phyloP scores from a whole-genome alignment of 129 eudicot genomes.

The Flaveria robusta region DNA sequence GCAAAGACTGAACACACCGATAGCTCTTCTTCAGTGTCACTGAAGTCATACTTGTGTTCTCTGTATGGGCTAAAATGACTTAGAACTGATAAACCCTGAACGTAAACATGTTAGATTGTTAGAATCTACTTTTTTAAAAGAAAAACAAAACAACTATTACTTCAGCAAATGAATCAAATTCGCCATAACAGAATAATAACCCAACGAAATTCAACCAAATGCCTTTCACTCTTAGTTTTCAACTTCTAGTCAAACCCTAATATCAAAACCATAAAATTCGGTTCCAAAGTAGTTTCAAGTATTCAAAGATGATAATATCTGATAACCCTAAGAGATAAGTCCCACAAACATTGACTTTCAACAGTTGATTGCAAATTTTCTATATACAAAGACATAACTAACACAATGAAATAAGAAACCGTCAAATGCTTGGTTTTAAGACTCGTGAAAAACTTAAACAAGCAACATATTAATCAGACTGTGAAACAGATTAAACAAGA shows the following conservation, averaged over 20 bases:
- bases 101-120: background rate
- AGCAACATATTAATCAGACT: too few species aligned
- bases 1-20: slow-evolving; percentile 52
- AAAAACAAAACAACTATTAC: background rate
- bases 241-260: background rate
- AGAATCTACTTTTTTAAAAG: background rate
- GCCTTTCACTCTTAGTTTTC: too few species aligned
- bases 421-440: too few species aligned
- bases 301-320: background rate
- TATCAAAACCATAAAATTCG: background rate
- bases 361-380: background rate
- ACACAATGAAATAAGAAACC: too few species aligned
- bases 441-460: too few species aligned
- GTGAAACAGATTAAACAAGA: too few species aligned
- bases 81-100: slow-evolving; percentile 4
- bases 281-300: background rate
- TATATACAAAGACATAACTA: background rate
- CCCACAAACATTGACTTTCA: too few species aligned
- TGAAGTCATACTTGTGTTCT: slow-evolving; percentile 42
- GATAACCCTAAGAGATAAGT: background rate
- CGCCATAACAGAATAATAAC: background rate
- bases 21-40: slow-evolving; percentile 68
- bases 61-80: background rate
- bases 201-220: background rate
- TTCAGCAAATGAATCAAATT: background rate